Percentiles rank a stretch among this genome's conserved stretches.
Evolutionary conservation across 2,329 filamentous ascomycete genomes (phyloP).

Genomic region (Colletotrichum sp.): DNA sequence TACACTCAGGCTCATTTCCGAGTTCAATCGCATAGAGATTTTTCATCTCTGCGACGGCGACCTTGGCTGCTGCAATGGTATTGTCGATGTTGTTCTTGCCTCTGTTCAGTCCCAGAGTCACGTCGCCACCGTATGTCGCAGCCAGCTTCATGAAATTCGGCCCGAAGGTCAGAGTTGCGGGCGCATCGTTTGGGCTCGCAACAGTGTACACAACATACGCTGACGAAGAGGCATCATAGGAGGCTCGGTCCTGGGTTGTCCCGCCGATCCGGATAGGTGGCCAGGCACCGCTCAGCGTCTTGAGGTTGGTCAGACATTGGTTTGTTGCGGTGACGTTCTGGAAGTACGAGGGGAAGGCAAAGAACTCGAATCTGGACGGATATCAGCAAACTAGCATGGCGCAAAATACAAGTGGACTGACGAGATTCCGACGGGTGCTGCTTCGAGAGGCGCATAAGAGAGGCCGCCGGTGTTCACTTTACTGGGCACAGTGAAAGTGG

Average conservation of each 20-base stretch:
- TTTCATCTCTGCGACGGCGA: slow-evolving; percentile 45
- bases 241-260: slow-evolving; percentile 62
- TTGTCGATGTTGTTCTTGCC: slow-evolving; percentile 58
- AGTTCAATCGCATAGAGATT: slow-evolving; percentile 61
- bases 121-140: slow-evolving; percentile 50
- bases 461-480: background rate
- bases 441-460: slow-evolving; percentile 1
- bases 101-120: slow-evolving; percentile 59
- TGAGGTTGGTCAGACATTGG: slow-evolving; percentile 57
- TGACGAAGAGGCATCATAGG: slow-evolving; percentile 49
- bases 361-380: slow-evolving; percentile 56
- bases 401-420: background rate
- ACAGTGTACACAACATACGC: slow-evolving; percentile 58
- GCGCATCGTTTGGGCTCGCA: slow-evolving; percentile 50
- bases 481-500: background rate
- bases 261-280: slow-evolving; percentile 63
- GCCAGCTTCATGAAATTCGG: slow-evolving; percentile 57
- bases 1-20: slow-evolving; percentile 63
- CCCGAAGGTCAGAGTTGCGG: slow-evolving; percentile 54
- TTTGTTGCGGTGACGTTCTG: slow-evolving; percentile 54
- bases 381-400: background rate
- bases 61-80: slow-evolving; percentile 55
- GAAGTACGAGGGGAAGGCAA: slow-evolving; percentile 60
- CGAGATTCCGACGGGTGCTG: slow-evolving; percentile 9
- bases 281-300: slow-evolving; percentile 53